Evolutionary conservation across 208 protist genomes (phyloP).

Genomic region (Wallacemonas rigidus): DNA sequence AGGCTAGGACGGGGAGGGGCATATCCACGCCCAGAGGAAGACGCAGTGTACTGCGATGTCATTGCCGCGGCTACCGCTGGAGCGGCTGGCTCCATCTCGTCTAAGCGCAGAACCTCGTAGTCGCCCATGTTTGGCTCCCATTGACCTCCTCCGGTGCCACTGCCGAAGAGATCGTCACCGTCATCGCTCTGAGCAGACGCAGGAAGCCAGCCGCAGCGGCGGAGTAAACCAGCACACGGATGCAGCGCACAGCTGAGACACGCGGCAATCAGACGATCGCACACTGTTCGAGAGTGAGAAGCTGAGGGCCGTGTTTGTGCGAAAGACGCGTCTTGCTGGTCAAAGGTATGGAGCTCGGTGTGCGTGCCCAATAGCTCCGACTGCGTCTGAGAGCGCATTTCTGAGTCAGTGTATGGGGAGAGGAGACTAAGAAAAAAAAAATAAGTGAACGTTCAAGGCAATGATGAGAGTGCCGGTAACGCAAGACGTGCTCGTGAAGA

Average conservation of each 20-base stretch:
- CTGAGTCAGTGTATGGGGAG: neutral
- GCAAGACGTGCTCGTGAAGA: too few species aligned
- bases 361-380: neutral
- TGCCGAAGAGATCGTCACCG: neutral
- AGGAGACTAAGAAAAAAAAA: neutral
- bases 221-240: neutral
- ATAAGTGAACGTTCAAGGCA: neutral
- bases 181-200: neutral
- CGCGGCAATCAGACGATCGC: neutral
- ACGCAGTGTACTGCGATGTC: neutral
- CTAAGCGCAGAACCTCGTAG: conserved; percentile 7
- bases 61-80: neutral
- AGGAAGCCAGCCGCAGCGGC: conserved; percentile 13
- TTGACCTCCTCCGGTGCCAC: neutral
- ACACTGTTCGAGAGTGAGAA: neutral
- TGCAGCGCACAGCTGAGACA: conserved; percentile 1
- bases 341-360: neutral
- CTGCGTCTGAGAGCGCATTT: neutral
- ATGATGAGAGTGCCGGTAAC: neutral
- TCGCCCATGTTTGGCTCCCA: conserved; percentile 7
- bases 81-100: conserved; percentile 4
- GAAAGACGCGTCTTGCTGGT: neutral
- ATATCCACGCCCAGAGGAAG: conserved; percentile 3
- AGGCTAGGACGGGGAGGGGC: neutral
- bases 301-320: neutral